Evolutionary conservation across 495 filamentous ascomycete genomes (phyloP), one percentile per base, ranked within the genome.

Genomic region (Podospora fimiseda): DNA sequence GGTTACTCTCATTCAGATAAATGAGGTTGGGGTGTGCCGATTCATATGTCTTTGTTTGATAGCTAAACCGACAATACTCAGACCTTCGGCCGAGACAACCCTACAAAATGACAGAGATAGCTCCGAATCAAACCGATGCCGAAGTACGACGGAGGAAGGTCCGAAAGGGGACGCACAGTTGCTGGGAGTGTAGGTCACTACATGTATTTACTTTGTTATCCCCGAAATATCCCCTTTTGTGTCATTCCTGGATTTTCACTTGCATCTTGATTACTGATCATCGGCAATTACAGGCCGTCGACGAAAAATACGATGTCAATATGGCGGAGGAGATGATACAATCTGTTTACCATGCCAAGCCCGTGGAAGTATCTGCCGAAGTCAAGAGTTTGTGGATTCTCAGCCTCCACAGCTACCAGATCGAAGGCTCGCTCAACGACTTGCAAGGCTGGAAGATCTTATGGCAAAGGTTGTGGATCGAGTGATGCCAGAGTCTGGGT

Each of bases 111-210:
- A 11, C 5, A 5, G 27, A 41, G 37, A 41, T 51, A 38, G 18
- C 33, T 14, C 23, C 33, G n/a, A 47, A 50, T 33, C 44, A 24
- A 23, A 22, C 42, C 9, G 55, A 16, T 13, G 43, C 52, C 20
- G 60, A 62, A 16, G 30, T 45, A 16, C 44, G 50, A 42, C 61
- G 77, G 42, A 74, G 76, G 54, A 76, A 71, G 57, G 64, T 80
- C 39, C 73, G 78, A 22, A 81, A 79, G 54, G 77, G 77, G 11
- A 81, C 77, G 9, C 71, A 73, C 51, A 79, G 75, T 56, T 81
- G 77, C 51, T 77, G 71, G 72, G 77, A 80, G 69, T 81, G 76
- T 78, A 65, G 64, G 66, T 62, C 19, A 1, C 13, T 36, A 23
- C 15, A 30, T 50, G 16, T 30, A 36, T 33, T n/a, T 1, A 36